Base-by-base conservation (phyloP, 2,329 filamentous ascomycete genomes). In the Ceratocystis cubensis region DNA sequence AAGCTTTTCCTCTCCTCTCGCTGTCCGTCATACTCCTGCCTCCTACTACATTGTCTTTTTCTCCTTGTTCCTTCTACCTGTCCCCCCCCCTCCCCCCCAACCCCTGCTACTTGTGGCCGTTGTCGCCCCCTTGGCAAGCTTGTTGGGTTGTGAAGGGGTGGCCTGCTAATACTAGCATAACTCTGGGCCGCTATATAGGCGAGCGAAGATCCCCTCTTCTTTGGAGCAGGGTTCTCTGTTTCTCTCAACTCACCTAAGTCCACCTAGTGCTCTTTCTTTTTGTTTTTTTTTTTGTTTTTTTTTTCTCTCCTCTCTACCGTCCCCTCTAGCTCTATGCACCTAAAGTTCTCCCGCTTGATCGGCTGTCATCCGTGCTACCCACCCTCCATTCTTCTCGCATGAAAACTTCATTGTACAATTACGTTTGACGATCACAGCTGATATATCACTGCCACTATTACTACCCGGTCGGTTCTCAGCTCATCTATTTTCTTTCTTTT, bases 151-250 rank as follows among this genome's bases (percentile, higher is more conserved):
- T 53, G 20, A 53, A 59, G 25, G 37, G 37, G 37, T 41, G 37
- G 3, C 37, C 37, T 41, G 8, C 37, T 41, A 41, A 13, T 41
- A 41, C 37, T 59, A 25, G 33, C 5, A n/a, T n/a, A 59, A 37
- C 53, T 33, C 53, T 59, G 22, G 53, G 53, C 28, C 53, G 53
- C 53, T 59, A 59, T 59, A 59, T 59, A 59, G 53, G 28, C 53
- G 53, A 59, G 28, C 53, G 53, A 59, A 59, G 53, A 59, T 59
- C 53, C 53, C 53, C 53, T 59, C 53, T 41, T 59, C 53, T 53
- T 25, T 25, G 13, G 20, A 53, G 20, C 53, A 59, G 53, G 53
- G 53, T 44, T 62, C 33, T 45, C 30, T 22, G 13, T 62, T 20
- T 62, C 28, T 44, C 30, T 45, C 45, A 22, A 41, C 37, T 41